A percentile compares a stretch with the other conserved stretches of the same genome.
Conservation (phyloP, 805 yeast species). For the Yarrowia sp. region DNA sequence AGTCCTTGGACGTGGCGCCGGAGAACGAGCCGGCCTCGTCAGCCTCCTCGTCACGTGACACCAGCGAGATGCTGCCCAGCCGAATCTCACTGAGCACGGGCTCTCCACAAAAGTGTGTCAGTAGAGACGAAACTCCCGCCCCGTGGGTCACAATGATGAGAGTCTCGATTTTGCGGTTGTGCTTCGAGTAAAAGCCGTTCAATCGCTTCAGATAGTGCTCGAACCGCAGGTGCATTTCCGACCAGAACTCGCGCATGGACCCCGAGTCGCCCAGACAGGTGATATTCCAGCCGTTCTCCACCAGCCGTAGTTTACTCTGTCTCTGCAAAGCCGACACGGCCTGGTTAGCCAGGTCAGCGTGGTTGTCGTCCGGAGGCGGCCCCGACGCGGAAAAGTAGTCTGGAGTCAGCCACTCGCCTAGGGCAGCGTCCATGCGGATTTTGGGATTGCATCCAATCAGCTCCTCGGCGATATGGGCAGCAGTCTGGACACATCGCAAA, state of each 20-base stretch:
- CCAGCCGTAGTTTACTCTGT: conserved; percentile 42
- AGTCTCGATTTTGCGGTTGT: conserved; percentile 39
- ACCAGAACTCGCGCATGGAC: conserved; percentile 52
- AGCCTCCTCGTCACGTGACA: conserved; percentile 24
- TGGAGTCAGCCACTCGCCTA: conserved; percentile 53
- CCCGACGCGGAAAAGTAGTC: conserved; percentile 49
- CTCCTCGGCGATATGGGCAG: conserved; percentile 46
- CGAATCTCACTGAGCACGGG: conserved; percentile 49
- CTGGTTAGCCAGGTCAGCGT: conserved; percentile 44
- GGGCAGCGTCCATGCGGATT: conserved; percentile 47
- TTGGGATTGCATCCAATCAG: conserved; percentile 34
- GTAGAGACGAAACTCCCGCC: conserved; percentile 51
- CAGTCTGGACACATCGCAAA: conserved; percentile 52
- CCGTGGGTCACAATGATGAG: conserved; percentile 52
- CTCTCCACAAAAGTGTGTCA: conserved; percentile 47
- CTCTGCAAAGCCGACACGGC: conserved; percentile 32
- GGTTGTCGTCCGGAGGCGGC: conserved; percentile 52
- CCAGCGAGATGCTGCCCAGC: conserved; percentile 43
- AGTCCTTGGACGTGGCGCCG: neutral
- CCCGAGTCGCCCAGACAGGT: conserved; percentile 47
- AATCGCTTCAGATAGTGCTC: conserved; percentile 45
- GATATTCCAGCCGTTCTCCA: conserved; percentile 44
- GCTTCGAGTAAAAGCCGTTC: conserved; percentile 44
- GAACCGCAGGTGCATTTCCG: conserved; percentile 50
- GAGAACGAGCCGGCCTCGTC: conserved; percentile 8